Evolutionary conservation across 2,329 filamentous ascomycete genomes (phyloP), one percentile per base, ranked within the genome.

Genomic region (Neophaeococcomyces aloes): DNA sequence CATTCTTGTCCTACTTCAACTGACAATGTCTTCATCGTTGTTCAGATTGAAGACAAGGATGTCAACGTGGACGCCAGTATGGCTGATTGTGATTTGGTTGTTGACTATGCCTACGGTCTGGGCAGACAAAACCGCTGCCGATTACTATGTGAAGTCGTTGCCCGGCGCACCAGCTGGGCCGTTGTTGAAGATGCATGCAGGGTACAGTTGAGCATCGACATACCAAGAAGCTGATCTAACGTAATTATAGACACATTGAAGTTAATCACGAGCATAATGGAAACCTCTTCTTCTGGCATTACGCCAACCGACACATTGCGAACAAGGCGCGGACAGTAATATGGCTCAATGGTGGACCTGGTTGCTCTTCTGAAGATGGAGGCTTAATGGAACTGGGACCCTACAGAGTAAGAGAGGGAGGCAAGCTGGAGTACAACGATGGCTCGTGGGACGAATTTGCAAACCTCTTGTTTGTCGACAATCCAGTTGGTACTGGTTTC

Each of bases 381-480:
- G 87, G 86, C 2, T 65, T 96, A 70, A 96, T 96, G 79, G 91
- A 98, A 64, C 78, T 98, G 51, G 91, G 91, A 0, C 91, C 91
- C 2, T 98, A 95, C 63, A 74, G 91, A 52, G 68, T 98, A 45
- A 81, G 83, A 58, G 76, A 89, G 53, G 76, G 83, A 25, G 65
- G 74, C 65, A 72, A 81, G 57, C 68, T 98, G 45, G 71, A 70
- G 46, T 79, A 86, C 61, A 95, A 95, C 62, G 82, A 93, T 44
- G 91, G 91, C n/a, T 88, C 87, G 1, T 98, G 93, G 93, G 83
- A 94, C 63, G 89, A 98, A 67, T 98, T 96, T 59, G 86, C 91
- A 52, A 98, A 98, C 58, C 65, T 98, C 40, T 76, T 98, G 47
- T 98, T 98, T 59, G 86, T 98, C 48, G 91, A 98, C 60, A 93